Evolutionary conservation across 306 rosid species (phyloP), one percentile per base, ranked within the genome.

Genomic region (Chamaecrista fasciculata): DNA sequence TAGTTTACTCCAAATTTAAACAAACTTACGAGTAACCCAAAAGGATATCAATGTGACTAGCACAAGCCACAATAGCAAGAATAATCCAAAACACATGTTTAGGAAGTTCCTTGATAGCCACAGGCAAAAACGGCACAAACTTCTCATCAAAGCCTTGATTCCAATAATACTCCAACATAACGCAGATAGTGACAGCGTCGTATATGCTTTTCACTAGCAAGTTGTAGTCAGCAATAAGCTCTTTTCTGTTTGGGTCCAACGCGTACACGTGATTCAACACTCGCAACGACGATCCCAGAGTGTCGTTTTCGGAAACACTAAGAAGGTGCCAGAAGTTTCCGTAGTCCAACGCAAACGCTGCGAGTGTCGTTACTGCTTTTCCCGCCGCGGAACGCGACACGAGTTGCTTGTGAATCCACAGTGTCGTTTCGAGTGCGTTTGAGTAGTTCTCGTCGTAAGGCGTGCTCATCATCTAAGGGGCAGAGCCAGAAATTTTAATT

Each of bases 341-440:
- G 36, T 77, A 77, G 5, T 81, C 82, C 18, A 77, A 10, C 3
- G 80, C 62, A 58, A 81, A 77, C 2, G 85, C 82, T 31, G 82
- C 82, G 0, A 81, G 57, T 14, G 44, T 58, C 0, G 77, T 2
- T 33, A 89, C 90, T 15, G 90, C 87, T 73, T 89, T 92, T 10
- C 89, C 88, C 82, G 89, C 96, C 97, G 89, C 0, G 79, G 79
- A 21, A 74, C 82, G 84, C 4, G 42, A 59, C 29, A 81, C 81
- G 46, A 83, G 64, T 51, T 73, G 62, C 0, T 81, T 74, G 0
- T 77, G 82, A 10, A 77, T 81, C 16, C 36, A 69, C 77, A 81
- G 69, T n/a, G 85, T 62, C 59, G 77, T 81, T 4, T 42, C 8
- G 49, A 77, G 82, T 20, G 85, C 82, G 8, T 73, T 1, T 1